Evolutionary conservation across 805 yeast genomes (phyloP), one percentile per base, ranked within the genome.

Genomic region (Teunomyces aglyptinius): DNA sequence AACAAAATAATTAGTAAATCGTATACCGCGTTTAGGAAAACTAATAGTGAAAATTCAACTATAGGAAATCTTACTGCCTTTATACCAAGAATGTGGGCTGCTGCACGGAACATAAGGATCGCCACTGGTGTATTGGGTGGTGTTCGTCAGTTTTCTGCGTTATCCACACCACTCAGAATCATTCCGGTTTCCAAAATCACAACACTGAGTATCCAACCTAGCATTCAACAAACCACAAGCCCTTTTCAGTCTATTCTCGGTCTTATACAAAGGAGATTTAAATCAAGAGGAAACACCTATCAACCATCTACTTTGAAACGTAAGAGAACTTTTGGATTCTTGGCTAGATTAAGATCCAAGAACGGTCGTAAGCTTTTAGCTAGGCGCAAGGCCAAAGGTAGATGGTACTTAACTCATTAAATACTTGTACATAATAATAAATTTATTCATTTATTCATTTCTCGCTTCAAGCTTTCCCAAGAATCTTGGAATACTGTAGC

Each of bases 301-400:
- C 97, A 92, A 68, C 99, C 99, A 44, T 85, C 89, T 50, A 89
- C 95, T 4, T 72, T 89, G 52, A 89, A 87, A 64, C 80, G 98
- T 65, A 94, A 94, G 75, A 84, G 96, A 67, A 82, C 86, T 28
- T 76, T 86, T 48, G 99, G 99, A 0, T 94, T 91, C 58, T 75
- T 94, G 63, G 89, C 96, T 10, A 81, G 97, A 63, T 79, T 86
- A 67, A 81, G 83, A 61, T 69, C 86, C 5, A 80, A 77, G 57
- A 77, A 80, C 31, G 97, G 97, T 6, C 80, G 92, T 55, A 87
- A 83, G 61, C 80, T 94, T 32, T 68, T 94, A 47, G 79, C 79
- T 45, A 79, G 92, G 63, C 81, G 98, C 68, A 83, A 72, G 58
- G 85, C 81, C 18, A 94, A 94, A 70, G 97, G 97, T 3, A 81